Conservation (phyloP, 129 eudicot genomes). For the Flaveria sonorensis region DNA sequence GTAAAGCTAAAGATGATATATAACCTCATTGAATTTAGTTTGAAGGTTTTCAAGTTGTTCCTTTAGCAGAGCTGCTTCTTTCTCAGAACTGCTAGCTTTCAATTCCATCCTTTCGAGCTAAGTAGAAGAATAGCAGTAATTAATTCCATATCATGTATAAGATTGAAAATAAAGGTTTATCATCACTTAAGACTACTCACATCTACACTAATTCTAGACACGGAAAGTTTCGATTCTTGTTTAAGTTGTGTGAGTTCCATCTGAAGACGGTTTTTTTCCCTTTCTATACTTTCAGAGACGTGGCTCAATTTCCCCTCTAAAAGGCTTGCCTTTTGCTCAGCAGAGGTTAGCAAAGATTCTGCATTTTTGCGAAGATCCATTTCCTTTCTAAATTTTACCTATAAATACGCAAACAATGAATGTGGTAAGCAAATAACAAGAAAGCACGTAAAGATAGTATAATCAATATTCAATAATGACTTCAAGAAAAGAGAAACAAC, state of each 20-base stretch:
- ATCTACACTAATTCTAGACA: slow-evolving; percentile 71
- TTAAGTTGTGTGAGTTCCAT: slow-evolving; percentile 70
- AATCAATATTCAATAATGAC: background rate
- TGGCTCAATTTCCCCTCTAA: slow-evolving; percentile 62
- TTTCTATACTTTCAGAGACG: slow-evolving; percentile 56
- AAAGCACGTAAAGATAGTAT: slow-evolving; percentile 5
- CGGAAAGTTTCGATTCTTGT: slow-evolving; percentile 65
- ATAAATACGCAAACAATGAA: slow-evolving; percentile 9
- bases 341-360: slow-evolving; percentile 59
- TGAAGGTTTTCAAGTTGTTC: slow-evolving; percentile 68
- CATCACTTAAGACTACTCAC: slow-evolving; percentile 50
- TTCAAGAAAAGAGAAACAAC: slow-evolving; percentile 1
- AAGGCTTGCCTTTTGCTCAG: slow-evolving; percentile 71
- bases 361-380: slow-evolving; percentile 70
- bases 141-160: slow-evolving; percentile 27
- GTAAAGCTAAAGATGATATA: slow-evolving; percentile 17
- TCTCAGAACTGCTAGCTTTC: slow-evolving; percentile 76
- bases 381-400: slow-evolving; percentile 76
- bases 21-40: slow-evolving; percentile 68
- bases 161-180: background rate
- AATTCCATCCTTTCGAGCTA: slow-evolving; percentile 92
- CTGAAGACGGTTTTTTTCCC: slow-evolving; percentile 69
- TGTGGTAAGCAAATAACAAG: slow-evolving; percentile 13
- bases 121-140: slow-evolving; percentile 18
- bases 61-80: slow-evolving; percentile 64